Percentiles rank a stretch among this genome's conserved stretches.
Evolutionary conservation across 306 rosid species (phyloP).

Genomic region (Cucurbita pepo): DNA sequence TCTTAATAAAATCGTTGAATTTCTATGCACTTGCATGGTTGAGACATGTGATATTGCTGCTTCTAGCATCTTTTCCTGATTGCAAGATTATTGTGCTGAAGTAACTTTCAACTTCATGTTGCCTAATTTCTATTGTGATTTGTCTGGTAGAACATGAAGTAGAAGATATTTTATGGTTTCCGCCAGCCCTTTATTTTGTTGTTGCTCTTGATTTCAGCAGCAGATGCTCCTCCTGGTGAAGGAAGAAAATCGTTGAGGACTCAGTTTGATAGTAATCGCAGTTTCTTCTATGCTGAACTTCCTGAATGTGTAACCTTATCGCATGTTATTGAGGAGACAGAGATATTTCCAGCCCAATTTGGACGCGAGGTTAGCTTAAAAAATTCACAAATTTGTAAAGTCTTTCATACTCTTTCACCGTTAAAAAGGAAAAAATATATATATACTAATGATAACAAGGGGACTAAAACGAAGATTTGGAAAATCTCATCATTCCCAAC

Average conservation of each 20-base stretch:
- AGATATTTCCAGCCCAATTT: slow-evolving; percentile 73
- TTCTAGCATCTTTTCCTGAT: neutral
- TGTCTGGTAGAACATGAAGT: neutral
- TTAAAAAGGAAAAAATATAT: neutral
- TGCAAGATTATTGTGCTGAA: neutral
- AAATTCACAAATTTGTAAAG: neutral
- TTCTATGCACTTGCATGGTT: neutral
- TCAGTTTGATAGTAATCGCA: slow-evolving; percentile 41
- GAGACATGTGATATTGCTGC: neutral
- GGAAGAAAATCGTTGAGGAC: slow-evolving; percentile 62
- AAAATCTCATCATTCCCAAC: neutral
- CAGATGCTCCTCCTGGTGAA: slow-evolving; percentile 35
- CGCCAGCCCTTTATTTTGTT: slow-evolving; percentile 14
- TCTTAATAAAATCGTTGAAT: neutral
- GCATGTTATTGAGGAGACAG: slow-evolving; percentile 55
- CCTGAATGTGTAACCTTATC: slow-evolving; percentile 55
- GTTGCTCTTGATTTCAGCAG: slow-evolving; percentile 46
- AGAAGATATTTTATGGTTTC: neutral
- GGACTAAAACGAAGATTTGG: neutral
- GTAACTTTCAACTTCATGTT: neutral
- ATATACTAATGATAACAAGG: neutral
- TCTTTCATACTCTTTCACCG: neutral
- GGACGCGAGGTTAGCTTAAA: slow-evolving; percentile 78
- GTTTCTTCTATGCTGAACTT: slow-evolving; percentile 73
- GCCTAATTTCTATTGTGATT: neutral